A percentile compares a stretch with the other conserved stretches of the same genome.
Conservation (phyloP, 2,329 filamentous ascomycete genomes). For the Fusarium tuaranense region DNA sequence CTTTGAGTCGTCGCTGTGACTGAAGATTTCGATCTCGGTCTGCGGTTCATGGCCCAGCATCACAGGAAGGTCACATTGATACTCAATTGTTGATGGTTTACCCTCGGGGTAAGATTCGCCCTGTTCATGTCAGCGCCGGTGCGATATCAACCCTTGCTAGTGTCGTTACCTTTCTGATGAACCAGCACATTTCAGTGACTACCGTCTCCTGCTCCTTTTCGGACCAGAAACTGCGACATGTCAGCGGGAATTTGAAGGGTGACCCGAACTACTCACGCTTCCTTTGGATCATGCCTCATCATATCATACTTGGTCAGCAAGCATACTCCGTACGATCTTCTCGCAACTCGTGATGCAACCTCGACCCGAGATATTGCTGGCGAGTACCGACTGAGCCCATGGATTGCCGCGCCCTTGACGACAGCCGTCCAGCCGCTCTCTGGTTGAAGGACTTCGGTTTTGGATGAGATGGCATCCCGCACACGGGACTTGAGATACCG, state of each 20-base stretch:
- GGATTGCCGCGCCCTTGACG: slow-evolving; percentile 62
- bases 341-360: slow-evolving; percentile 51
- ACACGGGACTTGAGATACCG: slow-evolving; percentile 58
- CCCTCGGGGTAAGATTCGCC: slow-evolving; percentile 54
- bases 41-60: slow-evolving; percentile 50
- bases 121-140: slow-evolving; percentile 36
- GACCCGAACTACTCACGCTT: slow-evolving; percentile 46
- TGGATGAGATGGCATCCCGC: slow-evolving; percentile 48
- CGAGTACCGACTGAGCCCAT: slow-evolving; percentile 49
- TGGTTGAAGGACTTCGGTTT: slow-evolving; percentile 60
- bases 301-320: slow-evolving; percentile 51
- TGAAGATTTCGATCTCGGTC: slow-evolving; percentile 54
- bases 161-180: slow-evolving; percentile 52
- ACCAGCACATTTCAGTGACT: slow-evolving; percentile 54
- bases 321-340: slow-evolving; percentile 53
- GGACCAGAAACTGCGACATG: slow-evolving; percentile 50
- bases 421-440: slow-evolving; percentile 63
- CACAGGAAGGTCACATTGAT: slow-evolving; percentile 54
- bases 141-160: neutral
- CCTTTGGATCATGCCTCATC: slow-evolving; percentile 50
- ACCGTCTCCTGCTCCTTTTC: slow-evolving; percentile 52
- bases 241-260: slow-evolving; percentile 21
- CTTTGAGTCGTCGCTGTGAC: slow-evolving; percentile 47
- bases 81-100: slow-evolving; percentile 51
- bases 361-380: slow-evolving; percentile 45